Percentiles rank a stretch among this genome's conserved stretches.
These are phyloP conservation scores for Tolypocladium paradoxum DNA, from an alignment of 2,329 filamentous ascomycete species.

Conservation along the genomic window DNA sequence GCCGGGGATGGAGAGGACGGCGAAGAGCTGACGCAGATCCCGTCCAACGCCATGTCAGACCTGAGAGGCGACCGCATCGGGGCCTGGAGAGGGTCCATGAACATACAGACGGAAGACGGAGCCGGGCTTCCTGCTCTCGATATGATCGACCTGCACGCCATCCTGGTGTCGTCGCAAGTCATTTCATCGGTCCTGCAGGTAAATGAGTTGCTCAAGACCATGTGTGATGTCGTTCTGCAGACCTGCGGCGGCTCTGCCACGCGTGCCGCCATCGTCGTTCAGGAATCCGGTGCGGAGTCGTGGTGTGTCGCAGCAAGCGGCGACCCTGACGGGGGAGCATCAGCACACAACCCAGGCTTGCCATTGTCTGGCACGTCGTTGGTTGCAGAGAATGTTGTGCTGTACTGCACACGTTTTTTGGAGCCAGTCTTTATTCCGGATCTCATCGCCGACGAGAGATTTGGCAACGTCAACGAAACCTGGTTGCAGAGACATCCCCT, in stretches of 20 bases:
- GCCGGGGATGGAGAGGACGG: slow-evolving; percentile 33
- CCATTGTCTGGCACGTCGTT: slow-evolving; percentile 54
- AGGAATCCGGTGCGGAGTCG: slow-evolving; percentile 49
- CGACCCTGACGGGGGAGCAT: slow-evolving; percentile 57
- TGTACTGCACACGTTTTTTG: slow-evolving; percentile 67
- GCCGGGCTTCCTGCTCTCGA: slow-evolving; percentile 63
- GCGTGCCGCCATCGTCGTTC: slow-evolving; percentile 62
- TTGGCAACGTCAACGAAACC: slow-evolving; percentile 60
- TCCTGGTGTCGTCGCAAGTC: slow-evolving; percentile 67
- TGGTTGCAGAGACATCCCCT: slow-evolving; percentile 59
- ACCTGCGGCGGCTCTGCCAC: slow-evolving; percentile 63
- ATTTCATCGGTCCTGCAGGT: slow-evolving; percentile 70
- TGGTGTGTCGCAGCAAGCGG: slow-evolving; percentile 70
- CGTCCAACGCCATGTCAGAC: slow-evolving; percentile 35
- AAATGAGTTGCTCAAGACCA: slow-evolving; percentile 65
- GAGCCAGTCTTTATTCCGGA: slow-evolving; percentile 67
- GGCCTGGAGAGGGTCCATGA: slow-evolving; percentile 52
- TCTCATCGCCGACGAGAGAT: slow-evolving; percentile 63
- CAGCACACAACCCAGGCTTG: slow-evolving; percentile 54
- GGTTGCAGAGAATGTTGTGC: slow-evolving; percentile 65
- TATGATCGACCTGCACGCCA: slow-evolving; percentile 73
- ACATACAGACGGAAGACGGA: slow-evolving; percentile 42
- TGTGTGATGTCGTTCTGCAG: slow-evolving; percentile 72
- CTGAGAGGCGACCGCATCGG: slow-evolving; percentile 48
- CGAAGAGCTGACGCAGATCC: slow-evolving; percentile 28